Percentiles rank a stretch among this genome's conserved stretches.
phyloP scores from a whole-genome alignment of 2,329 filamentous ascomycete genomes.

The Chalara sp. region DNA sequence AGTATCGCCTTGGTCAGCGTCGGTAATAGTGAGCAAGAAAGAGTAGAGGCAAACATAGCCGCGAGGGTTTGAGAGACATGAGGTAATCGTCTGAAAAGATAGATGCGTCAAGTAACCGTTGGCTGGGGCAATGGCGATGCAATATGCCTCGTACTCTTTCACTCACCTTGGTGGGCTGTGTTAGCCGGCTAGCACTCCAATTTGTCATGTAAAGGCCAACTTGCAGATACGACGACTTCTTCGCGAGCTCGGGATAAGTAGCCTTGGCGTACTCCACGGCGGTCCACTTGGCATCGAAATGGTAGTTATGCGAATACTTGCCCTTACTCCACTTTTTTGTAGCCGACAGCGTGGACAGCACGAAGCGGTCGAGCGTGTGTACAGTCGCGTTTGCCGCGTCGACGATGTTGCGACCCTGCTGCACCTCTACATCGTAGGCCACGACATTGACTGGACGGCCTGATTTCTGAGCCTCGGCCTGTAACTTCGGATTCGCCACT shows the following conservation, averaged over 20 bases:
- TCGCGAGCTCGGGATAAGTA: constrained; percentile 19
- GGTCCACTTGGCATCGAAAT: constrained; percentile 32
- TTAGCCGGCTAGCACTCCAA: constrained; percentile 10
- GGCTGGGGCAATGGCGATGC: too few relatives aligned
- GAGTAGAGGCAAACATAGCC: too few relatives aligned
- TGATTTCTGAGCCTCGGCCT: constrained; percentile 23
- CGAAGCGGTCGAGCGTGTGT: constrained; percentile 14
- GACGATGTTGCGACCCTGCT: constrained; percentile 47
- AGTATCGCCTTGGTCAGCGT: background rate
- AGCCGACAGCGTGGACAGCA: constrained; percentile 28
- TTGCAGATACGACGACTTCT: constrained; percentile 27
- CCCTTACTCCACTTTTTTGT: constrained; percentile 29
- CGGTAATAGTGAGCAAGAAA: background rate
- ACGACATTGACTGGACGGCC: constrained; percentile 22
- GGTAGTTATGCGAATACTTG: constrained; percentile 30
- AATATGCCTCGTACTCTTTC: too few relatives aligned
- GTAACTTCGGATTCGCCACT: background rate
- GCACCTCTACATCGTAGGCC: constrained; percentile 39
- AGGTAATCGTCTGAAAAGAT: too few relatives aligned
- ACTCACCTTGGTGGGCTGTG: background rate
- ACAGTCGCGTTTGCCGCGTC: constrained; percentile 41
- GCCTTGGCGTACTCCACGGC: constrained; percentile 22
- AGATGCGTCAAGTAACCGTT: too few relatives aligned
- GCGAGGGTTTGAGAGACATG: too few relatives aligned
- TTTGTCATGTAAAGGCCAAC: constrained; percentile 30